A percentile compares a stretch with the other conserved stretches of the same genome.
phyloP scores from a whole-genome alignment of 495 filamentous ascomycete species.

The Bacidia rubella region DNA sequence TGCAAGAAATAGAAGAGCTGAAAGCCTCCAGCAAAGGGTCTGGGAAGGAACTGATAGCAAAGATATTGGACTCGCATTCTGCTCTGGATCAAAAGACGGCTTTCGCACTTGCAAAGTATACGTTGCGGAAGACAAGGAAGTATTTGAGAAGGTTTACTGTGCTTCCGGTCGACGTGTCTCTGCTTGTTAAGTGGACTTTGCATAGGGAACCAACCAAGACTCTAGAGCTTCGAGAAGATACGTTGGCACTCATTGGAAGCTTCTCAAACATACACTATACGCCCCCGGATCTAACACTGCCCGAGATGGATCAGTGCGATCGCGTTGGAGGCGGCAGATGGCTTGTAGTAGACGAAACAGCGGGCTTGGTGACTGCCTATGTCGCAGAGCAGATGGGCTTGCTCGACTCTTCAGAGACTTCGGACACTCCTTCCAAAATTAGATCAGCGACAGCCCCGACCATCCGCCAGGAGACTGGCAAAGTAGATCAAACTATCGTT shows the following conservation, averaged over 20 bases:
- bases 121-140: slow-evolving; percentile 83
- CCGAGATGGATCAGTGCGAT: slow-evolving; percentile 3
- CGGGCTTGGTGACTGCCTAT: slow-evolving; percentile 72
- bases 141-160: slow-evolving; percentile 79
- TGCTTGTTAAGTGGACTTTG: slow-evolving; percentile 58
- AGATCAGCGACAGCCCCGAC: too few species aligned
- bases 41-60: slow-evolving; percentile 78
- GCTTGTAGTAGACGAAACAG: slow-evolving; percentile 81
- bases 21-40: slow-evolving; percentile 66
- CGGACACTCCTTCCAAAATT: too few species aligned
- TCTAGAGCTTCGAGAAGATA: slow-evolving; percentile 83
- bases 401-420: slow-evolving; percentile 32
- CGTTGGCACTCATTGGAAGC: slow-evolving; percentile 55
- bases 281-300: background rate
- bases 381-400: slow-evolving; percentile 89
- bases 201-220: slow-evolving; percentile 62
- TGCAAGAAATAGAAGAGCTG: slow-evolving; percentile 80
- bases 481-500: too few species aligned
- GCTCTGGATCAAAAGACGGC: slow-evolving; percentile 86
- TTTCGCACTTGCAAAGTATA: slow-evolving; percentile 90
- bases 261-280: slow-evolving; percentile 50
- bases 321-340: slow-evolving; percentile 52
- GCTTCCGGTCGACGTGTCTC: slow-evolving; percentile 64
- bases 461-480: too few species aligned
- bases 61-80: slow-evolving; percentile 70